phyloP scores from a whole-genome alignment of 2,329 filamentous ascomycete species.

The Fusarium dimerum region DNA sequence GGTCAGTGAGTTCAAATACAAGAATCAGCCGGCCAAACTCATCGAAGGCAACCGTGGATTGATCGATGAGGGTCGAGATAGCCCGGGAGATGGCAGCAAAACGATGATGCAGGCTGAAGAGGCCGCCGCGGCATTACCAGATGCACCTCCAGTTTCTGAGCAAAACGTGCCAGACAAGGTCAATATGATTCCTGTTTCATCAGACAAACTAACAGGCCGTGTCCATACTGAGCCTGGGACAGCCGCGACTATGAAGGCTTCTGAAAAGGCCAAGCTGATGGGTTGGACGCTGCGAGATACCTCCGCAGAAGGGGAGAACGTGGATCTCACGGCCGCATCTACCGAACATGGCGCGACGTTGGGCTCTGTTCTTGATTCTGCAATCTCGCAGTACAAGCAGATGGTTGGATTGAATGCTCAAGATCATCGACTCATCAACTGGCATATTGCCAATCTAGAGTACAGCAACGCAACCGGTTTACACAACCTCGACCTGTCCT shows the following conservation, averaged over 20 bases:
- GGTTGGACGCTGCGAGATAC: slow-evolving; percentile 77
- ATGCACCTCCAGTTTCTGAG: slow-evolving; percentile 54
- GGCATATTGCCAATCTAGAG: slow-evolving; percentile 97
- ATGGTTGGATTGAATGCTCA: slow-evolving; percentile 82
- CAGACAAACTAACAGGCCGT: slow-evolving; percentile 70
- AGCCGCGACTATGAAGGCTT: slow-evolving; percentile 69
- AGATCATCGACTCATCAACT: slow-evolving; percentile 90
- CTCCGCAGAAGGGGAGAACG: slow-evolving; percentile 61
- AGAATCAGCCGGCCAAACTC: slow-evolving; percentile 66
- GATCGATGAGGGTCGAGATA: slow-evolving; percentile 82
- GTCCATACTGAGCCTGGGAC: slow-evolving; percentile 71
- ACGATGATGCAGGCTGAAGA: slow-evolving; percentile 74
- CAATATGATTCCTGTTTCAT: slow-evolving; percentile 63
- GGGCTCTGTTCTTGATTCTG: slow-evolving; percentile 88
- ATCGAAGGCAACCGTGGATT: slow-evolving; percentile 81
- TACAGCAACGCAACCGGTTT: slow-evolving; percentile 95
- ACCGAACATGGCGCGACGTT: slow-evolving; percentile 69
- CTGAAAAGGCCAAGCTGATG: slow-evolving; percentile 75
- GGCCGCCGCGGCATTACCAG: slow-evolving; percentile 61
- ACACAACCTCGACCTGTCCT: slow-evolving; percentile 79
- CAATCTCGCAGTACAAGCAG: slow-evolving; percentile 82
- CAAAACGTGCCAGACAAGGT: slow-evolving; percentile 54
- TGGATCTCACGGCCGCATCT: slow-evolving; percentile 70
- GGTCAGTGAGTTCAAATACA: slow-evolving; percentile 87
- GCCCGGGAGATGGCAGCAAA: slow-evolving; percentile 65